phyloP scores from a whole-genome alignment of 192 early-diverging fungal genomes.

The Chytriomyces hyalinus region DNA sequence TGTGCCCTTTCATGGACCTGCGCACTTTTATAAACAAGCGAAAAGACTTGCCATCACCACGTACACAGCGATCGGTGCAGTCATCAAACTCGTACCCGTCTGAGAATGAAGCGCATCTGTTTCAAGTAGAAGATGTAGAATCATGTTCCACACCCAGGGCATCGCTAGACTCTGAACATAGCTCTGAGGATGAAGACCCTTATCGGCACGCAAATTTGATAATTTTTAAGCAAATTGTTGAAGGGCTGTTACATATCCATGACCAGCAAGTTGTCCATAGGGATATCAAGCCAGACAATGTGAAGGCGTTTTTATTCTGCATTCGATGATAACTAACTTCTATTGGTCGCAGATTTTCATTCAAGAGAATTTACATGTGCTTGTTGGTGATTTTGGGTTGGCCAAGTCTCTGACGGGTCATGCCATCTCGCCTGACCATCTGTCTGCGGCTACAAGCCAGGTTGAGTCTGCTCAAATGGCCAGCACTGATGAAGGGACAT shows the following conservation, averaged over 20 bases:
- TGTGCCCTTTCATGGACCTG: slow-evolving; percentile 42
- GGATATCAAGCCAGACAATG: slow-evolving; percentile 50
- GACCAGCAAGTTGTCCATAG: slow-evolving; percentile 43
- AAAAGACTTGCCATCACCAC: background rate
- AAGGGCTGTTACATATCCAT: slow-evolving; percentile 49
- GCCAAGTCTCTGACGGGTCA: slow-evolving; percentile 48
- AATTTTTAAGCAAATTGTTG: slow-evolving; percentile 49
- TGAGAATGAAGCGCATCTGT: background rate
- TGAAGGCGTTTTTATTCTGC: slow-evolving; percentile 5
- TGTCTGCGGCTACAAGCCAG: background rate
- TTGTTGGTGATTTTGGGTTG: slow-evolving; percentile 56
- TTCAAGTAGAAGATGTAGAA: slow-evolving; percentile 31
- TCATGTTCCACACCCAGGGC: background rate
- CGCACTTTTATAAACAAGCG: slow-evolving; percentile 32
- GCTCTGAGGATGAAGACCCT: slow-evolving; percentile 9
- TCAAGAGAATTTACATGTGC: slow-evolving; percentile 39
- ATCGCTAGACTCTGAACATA: background rate
- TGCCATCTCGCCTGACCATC: slow-evolving; percentile 6
- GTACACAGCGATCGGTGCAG: background rate
- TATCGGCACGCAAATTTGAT: slow-evolving; percentile 28
- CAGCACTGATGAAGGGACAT: slow-evolving; percentile 66
- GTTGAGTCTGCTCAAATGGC: slow-evolving; percentile 4
- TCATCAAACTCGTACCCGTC: background rate
- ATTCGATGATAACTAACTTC: slow-evolving; percentile 11
- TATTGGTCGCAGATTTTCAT: slow-evolving; percentile 44